These are phyloP conservation scores for Heracleum sosnowskyi DNA, from an alignment of 129 eudicot genomes.

Conservation along the genomic window DNA sequence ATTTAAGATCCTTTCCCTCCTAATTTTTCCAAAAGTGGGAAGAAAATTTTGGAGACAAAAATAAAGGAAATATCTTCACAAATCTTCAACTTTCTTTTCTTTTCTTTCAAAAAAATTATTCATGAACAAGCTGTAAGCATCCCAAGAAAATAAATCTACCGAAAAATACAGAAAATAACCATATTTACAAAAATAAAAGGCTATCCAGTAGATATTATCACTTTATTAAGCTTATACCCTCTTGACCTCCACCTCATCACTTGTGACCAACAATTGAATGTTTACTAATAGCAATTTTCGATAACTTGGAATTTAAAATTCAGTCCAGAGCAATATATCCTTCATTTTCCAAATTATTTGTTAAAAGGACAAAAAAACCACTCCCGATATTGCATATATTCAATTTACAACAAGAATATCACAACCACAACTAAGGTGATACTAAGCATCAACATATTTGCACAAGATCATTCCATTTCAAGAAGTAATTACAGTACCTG, in stretches of 20 bases:
- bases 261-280: background rate
- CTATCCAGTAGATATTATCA: background rate
- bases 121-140: too few relatives aligned
- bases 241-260: background rate
- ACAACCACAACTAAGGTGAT: background rate
- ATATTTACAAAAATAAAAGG: background rate
- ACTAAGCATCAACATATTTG: background rate
- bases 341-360: background rate
- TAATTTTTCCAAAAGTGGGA: too few relatives aligned
- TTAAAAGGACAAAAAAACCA: background rate
- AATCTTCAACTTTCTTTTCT: too few relatives aligned
- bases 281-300: background rate
- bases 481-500: conserved; percentile 43
- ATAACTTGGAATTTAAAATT: background rate
- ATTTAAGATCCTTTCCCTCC: too few relatives aligned
- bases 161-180: background rate
- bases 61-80: too few relatives aligned
- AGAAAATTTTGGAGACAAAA: too few relatives aligned
- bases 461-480: background rate
- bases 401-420: background rate
- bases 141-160: background rate
- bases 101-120: too few relatives aligned
- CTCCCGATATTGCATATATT: background rate
- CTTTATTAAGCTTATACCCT: background rate
- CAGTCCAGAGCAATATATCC: background rate